Evolutionary conservation across 2,329 filamentous ascomycete species (phyloP).

Genomic region (Reticulascus tulasneorum): DNA sequence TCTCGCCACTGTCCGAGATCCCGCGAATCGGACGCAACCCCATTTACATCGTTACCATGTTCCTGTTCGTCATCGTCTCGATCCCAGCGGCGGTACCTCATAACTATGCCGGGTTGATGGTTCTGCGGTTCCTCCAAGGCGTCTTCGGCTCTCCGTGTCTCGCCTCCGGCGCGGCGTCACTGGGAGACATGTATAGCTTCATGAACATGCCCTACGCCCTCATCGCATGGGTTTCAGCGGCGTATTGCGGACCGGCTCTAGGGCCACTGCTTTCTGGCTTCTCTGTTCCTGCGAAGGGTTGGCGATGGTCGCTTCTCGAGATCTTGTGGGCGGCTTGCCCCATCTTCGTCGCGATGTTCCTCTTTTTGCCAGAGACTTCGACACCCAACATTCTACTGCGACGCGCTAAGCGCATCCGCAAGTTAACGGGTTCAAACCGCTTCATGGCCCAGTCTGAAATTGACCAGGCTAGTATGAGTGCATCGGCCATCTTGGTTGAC

Average conservation of each 20-base stretch:
- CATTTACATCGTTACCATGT: conserved; percentile 64
- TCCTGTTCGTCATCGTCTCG: conserved; percentile 63
- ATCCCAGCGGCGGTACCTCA: conserved; percentile 60
- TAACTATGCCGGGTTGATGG: conserved; percentile 61
- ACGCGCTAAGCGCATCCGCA: conserved; percentile 58
- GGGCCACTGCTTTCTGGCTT: conserved; percentile 60
- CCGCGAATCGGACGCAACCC: conserved; percentile 63
- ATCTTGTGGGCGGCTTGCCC: conserved; percentile 59
- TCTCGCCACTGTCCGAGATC: conserved; percentile 64
- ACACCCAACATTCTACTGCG: conserved; percentile 56
- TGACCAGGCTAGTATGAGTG: conserved; percentile 51
- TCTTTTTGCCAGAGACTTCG: conserved; percentile 62
- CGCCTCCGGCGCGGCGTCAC: conserved; percentile 52
- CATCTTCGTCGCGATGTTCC: conserved; percentile 56
- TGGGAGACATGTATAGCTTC: conserved; percentile 51
- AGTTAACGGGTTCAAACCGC: conserved; percentile 50
- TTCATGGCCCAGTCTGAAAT: conserved; percentile 63
- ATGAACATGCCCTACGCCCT: conserved; percentile 55
- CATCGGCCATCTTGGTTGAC: conserved; percentile 43
- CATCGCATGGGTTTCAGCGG: conserved; percentile 50
- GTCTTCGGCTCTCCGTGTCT: conserved; percentile 65
- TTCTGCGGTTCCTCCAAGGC: conserved; percentile 60
- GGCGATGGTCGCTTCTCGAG: conserved; percentile 64
- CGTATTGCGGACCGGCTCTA: conserved; percentile 44
- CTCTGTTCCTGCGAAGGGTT: conserved; percentile 51